Conservation (phyloP, 495 filamentous ascomycete species). For the Penicillium pancosmium region DNA sequence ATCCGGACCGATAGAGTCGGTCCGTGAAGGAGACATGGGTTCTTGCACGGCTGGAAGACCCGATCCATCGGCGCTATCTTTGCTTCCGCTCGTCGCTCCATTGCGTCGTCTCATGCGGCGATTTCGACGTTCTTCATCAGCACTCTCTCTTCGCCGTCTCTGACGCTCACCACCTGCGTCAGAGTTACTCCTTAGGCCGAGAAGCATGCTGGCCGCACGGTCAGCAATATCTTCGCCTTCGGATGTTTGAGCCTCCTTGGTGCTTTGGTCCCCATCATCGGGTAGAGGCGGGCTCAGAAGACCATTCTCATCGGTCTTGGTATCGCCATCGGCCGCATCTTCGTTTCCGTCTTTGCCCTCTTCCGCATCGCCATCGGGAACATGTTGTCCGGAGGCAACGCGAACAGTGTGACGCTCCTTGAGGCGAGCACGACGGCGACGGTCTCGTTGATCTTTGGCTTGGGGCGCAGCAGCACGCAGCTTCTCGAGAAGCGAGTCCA, state of each 20-base stretch:
- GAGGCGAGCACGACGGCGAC: conserved; percentile 80
- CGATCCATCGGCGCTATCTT: conserved; percentile 48
- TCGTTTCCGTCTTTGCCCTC: conserved; percentile 32
- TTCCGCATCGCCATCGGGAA: conserved; percentile 61
- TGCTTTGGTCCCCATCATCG: conserved; percentile 43
- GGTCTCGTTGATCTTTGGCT: conserved; percentile 81
- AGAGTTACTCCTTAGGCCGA: conserved; percentile 72
- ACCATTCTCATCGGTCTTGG: conserved; percentile 32
- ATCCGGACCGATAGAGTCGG: conserved; percentile 28
- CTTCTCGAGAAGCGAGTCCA: conserved; percentile 97
- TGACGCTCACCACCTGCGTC: conserved; percentile 59
- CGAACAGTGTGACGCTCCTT: conserved; percentile 94
- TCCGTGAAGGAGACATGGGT: conserved; percentile 32
- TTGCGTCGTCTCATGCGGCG: conserved; percentile 62
- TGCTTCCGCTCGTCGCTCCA: conserved; percentile 45
- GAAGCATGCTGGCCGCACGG: conserved; percentile 78
- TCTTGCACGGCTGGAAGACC: conserved; percentile 39
- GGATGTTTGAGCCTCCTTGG: conserved; percentile 46
- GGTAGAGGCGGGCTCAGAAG: conserved; percentile 41
- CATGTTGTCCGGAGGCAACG: conserved; percentile 81
- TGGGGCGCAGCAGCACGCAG: conserved; percentile 91
- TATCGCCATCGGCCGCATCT: conserved; percentile 26
- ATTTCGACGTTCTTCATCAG: conserved; percentile 68
- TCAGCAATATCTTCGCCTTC: conserved; percentile 78
- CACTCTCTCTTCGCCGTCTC: conserved; percentile 65